Conservation (phyloP, 495 filamentous ascomycete genomes). For the Eremomyces bilateralis region DNA sequence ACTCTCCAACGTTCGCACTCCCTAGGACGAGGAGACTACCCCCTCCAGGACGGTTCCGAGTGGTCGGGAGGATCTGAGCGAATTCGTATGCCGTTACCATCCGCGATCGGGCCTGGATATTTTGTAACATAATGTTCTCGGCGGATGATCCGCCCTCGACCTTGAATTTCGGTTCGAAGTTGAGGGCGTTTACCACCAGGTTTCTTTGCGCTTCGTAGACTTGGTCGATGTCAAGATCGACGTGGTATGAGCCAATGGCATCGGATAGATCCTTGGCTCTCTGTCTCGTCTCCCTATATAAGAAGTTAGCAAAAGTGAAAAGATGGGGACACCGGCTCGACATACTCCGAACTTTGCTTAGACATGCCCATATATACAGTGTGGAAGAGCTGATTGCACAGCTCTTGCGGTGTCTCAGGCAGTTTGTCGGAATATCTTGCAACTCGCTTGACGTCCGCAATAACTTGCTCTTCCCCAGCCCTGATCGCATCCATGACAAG, state of each 20-base stretch:
- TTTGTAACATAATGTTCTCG: constrained; percentile 55
- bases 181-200: constrained; percentile 30
- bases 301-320: no score
- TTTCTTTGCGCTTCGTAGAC: constrained; percentile 31
- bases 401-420: constrained; percentile 26
- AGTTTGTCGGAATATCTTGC: constrained; percentile 30
- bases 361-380: constrained; percentile 70
- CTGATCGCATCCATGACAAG: constrained; percentile 40
- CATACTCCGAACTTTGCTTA: no score
- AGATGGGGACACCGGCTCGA: constrained; percentile 23
- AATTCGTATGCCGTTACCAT: constrained; percentile 72
- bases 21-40: constrained; percentile 43
- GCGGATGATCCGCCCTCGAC: constrained; percentile 37
- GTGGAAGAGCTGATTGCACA: constrained; percentile 34
- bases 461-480: constrained; percentile 43
- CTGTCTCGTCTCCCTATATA: constrained; percentile 51
- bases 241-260: constrained; percentile 53
- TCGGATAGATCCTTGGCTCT: constrained; percentile 45
- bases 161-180: constrained; percentile 43
- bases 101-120: constrained; percentile 56
- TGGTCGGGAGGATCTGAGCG: constrained; percentile 41
- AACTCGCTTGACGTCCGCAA: constrained; percentile 44
- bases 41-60: constrained; percentile 28
- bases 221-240: constrained; percentile 55
- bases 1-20: constrained; percentile 34